Evolutionary conservation across 305 asterid species (phyloP), one percentile per base, ranked within the genome.

Genomic region (Striga hermonthica): DNA sequence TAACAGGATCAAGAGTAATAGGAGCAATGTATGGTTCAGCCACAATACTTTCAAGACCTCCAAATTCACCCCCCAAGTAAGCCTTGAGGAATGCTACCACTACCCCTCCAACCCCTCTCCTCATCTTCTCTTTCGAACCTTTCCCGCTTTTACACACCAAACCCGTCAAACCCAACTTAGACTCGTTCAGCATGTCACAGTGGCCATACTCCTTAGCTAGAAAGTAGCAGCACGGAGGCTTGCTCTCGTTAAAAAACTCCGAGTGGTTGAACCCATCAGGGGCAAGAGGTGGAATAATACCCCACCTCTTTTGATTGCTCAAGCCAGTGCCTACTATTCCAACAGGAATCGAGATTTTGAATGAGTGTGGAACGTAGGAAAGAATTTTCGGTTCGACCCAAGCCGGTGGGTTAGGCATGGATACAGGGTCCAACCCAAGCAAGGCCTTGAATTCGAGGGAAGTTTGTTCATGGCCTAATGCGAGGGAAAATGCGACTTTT

Each of bases 71-170:
- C 16, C 59, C 76, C 86, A 87, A 80, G 67, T 83, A 84, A 68
- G 84, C 90, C 64, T 85, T 65, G 15, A 85, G 75, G 66, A 88
- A 88, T 11, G 91, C 88, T 59, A 88, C 93, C 1, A 80, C 81
- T 68, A 83, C 73, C 54, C 91, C 93, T 39, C 82, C 91, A 7
- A 76, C 74, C 3, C 80, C 86, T 57, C 81, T 79, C 45, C 88
- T 88, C 89, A 87, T 78, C 66, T 70, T 57, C 34, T 73, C 74
- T 60, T 75, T 82, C 0, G 76, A 70, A 7, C 72, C 83, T 63
- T 72, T 67, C 35, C 90, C 83, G 11, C 74, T 79, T 76, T 74
- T 82, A 67, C 82, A 79, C 64, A 75, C 71, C 37, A 72, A 68
- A 3, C 77, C 64, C 3, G 80, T 80, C 62, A 80, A 57, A 7